These are phyloP conservation scores for Arctium minus DNA, from an alignment of 129 eudicot genomes.

Conservation along the genomic window DNA sequence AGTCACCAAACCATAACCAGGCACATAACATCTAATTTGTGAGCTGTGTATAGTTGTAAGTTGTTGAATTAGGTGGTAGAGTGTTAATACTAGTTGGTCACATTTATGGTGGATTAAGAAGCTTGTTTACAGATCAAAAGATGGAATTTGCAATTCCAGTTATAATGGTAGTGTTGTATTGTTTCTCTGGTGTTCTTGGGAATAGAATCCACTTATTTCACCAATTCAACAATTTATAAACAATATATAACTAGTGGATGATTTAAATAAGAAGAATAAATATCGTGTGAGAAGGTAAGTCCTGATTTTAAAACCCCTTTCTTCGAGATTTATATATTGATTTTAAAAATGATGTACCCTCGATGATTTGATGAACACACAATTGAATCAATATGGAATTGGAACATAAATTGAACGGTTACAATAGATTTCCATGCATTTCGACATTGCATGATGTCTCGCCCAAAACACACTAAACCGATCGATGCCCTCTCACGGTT, in stretches of 20 bases:
- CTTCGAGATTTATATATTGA: too few species aligned
- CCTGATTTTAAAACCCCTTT: too few species aligned
- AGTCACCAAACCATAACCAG: conserved; percentile 1
- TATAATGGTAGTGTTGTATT: not conserved
- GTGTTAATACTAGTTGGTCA: not conserved
- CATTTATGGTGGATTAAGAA: conserved; percentile 14
- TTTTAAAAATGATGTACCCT: too few species aligned
- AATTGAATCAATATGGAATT: too few species aligned
- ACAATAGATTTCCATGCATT: too few species aligned
- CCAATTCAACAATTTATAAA: not conserved
- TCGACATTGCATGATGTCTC: too few species aligned
- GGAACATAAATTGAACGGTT: too few species aligned
- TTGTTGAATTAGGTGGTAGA: conserved; percentile 14
- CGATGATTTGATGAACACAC: too few species aligned
- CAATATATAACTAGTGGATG: not conserved
- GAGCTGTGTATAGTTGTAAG: not conserved
- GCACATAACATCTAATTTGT: conserved; percentile 11
- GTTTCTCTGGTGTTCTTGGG: not conserved
- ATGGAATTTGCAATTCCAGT: not conserved
- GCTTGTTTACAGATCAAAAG: conserved; percentile 3
- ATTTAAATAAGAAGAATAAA: not conserved
- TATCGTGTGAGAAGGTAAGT: too few species aligned
- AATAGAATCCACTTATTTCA: not conserved
- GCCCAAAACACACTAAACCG: too few species aligned
- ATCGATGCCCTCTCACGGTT: too few species aligned